These are phyloP conservation scores for Elsinoe ampelina DNA, from an alignment of 2,329 filamentous ascomycete species.

Conservation along the genomic window DNA sequence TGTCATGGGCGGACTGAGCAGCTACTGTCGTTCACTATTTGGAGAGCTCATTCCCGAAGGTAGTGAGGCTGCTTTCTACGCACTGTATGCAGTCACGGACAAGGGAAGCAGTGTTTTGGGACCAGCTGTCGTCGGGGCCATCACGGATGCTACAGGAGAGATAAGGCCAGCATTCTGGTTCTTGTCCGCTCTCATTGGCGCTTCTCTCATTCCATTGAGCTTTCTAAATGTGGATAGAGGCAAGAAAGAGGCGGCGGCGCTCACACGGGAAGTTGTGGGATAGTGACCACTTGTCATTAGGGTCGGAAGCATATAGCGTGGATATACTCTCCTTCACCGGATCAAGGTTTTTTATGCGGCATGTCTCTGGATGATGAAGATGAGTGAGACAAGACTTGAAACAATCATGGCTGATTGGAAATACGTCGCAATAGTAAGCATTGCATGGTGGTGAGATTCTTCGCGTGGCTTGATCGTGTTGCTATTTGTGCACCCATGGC, in stretches of 20 bases:
- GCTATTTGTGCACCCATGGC: background rate
- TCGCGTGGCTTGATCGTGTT: background rate
- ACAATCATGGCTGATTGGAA: no score
- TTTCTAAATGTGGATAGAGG: constrained; percentile 68
- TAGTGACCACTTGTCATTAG: background rate
- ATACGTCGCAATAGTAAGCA: no score
- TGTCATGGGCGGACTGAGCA: constrained; percentile 83
- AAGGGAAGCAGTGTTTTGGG: constrained; percentile 93
- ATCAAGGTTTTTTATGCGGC: background rate
- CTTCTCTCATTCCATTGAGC: constrained; percentile 77
- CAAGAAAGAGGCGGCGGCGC: constrained; percentile 32
- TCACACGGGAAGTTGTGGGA: constrained; percentile 28
- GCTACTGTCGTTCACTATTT: constrained; percentile 85
- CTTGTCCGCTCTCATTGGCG: constrained; percentile 69
- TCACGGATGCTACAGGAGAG: constrained; percentile 61
- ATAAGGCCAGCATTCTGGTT: constrained; percentile 74
- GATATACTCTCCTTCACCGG: background rate
- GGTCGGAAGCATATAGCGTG: background rate
- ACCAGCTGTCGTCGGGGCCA: constrained; percentile 82
- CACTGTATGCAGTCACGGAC: constrained; percentile 93
- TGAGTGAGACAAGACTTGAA: no score
- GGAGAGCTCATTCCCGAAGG: constrained; percentile 90
- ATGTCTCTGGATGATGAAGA: no score
- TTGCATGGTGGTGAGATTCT: background rate
- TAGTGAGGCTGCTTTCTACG: constrained; percentile 92